Evolutionary conservation across 1,139 yeast species (phyloP).

Genomic region (Schwanniomyces etchellsii): DNA sequence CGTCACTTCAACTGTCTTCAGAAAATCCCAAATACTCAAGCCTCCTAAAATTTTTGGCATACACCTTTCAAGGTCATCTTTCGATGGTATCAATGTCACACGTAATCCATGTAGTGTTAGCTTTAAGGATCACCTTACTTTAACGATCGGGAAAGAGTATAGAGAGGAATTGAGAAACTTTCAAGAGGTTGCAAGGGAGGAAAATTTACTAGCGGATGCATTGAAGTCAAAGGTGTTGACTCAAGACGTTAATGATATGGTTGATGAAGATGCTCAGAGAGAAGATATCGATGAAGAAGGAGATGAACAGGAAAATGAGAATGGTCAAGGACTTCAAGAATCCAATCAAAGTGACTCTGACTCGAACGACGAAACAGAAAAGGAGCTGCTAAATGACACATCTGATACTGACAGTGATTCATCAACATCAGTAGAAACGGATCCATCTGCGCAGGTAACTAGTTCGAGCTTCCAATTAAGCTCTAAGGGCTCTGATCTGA

Average conservation of each 20-base stretch:
- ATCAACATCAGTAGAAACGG: constrained; percentile 8
- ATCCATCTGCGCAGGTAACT: constrained; percentile 10
- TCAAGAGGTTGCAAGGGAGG: constrained; percentile 21
- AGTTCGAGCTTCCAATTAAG: constrained; percentile 7
- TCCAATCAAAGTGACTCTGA: constrained; percentile 8
- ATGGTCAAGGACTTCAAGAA: constrained; percentile 9
- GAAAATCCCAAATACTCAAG: constrained; percentile 53
- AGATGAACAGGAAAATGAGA: constrained; percentile 16
- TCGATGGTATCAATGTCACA: constrained; percentile 61
- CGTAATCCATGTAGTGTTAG: constrained; percentile 73
- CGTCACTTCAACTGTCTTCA: constrained; percentile 60
- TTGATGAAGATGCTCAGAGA: constrained; percentile 38
- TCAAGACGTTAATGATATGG: constrained; percentile 40
- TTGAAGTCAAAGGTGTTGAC: constrained; percentile 28
- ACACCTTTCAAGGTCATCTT: constrained; percentile 80
- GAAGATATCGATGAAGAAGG: constrained; percentile 39
- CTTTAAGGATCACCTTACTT: constrained; percentile 52
- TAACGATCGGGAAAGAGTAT: constrained; percentile 46
- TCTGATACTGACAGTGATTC: constrained; percentile 9
- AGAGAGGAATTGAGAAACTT: constrained; percentile 32
- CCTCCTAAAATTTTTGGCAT: constrained; percentile 70
- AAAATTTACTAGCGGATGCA: constrained; percentile 8
- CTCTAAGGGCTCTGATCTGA: constrained; percentile 1
- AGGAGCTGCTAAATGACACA: constrained; percentile 13
- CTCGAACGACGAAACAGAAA: constrained; percentile 1